A percentile compares a stretch with the other conserved stretches of the same genome.
Conservation (phyloP, 2,329 filamentous ascomycete genomes). For the Xylaria sp. region DNA sequence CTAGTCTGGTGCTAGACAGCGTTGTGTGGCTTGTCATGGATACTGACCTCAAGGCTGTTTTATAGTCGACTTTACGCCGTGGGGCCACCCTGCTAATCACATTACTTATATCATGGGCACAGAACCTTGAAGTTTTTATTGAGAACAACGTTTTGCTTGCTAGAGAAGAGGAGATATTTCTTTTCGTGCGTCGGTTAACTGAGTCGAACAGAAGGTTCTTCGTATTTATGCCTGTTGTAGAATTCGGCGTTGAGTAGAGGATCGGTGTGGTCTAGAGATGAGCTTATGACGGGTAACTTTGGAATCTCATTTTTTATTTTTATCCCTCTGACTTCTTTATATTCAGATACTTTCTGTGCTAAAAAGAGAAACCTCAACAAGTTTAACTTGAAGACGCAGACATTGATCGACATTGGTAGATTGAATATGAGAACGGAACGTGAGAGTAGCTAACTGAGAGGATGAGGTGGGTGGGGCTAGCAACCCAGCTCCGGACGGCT, state of each 20-base stretch:
- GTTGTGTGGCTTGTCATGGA: not conserved
- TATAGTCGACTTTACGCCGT: slow-evolving; percentile 47
- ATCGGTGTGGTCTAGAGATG: not conserved
- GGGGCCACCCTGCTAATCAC: slow-evolving; percentile 39
- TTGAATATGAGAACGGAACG: not conserved
- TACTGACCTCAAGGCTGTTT: not conserved
- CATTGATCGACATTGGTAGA: not conserved
- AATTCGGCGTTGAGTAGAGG: not conserved
- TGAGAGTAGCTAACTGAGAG: not conserved
- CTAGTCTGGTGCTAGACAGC: not conserved
- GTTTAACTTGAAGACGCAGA: too few species aligned
- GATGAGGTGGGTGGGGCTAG: not conserved
- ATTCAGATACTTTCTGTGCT: too few species aligned
- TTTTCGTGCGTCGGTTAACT: not conserved
- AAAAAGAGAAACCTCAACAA: too few species aligned
- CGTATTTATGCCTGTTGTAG: not conserved
- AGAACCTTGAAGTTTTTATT: slow-evolving; percentile 15
- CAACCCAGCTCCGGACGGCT: not conserved
- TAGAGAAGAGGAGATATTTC: not conserved
- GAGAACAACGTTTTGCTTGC: not conserved
- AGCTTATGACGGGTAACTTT: not conserved
- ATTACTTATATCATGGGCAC: slow-evolving; percentile 36
- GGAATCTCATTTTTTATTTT: not conserved
- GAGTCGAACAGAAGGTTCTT: not conserved
- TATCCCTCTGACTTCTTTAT: too few species aligned